Conservation (phyloP, 768 basidiomycete species). For the Clathrus columnatus region DNA sequence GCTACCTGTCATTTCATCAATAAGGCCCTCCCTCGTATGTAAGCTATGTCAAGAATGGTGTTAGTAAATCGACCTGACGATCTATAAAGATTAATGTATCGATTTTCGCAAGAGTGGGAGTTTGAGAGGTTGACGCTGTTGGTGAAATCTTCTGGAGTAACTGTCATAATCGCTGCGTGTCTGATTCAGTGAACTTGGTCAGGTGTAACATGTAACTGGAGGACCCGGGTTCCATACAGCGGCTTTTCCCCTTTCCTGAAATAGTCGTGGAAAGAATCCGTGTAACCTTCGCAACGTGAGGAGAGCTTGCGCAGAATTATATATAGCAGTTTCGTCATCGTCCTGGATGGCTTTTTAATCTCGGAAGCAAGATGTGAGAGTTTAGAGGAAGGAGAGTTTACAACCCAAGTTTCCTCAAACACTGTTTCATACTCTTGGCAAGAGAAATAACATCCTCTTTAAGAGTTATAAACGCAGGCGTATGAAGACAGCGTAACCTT, state of each 20-base stretch:
- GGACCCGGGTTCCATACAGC: conserved; percentile 49
- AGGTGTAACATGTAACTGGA: too few relatives aligned
- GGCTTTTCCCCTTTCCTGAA: conserved; percentile 89
- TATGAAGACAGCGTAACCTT: conserved; percentile 82
- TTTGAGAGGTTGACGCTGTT: conserved; percentile 22
- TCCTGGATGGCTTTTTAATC: conserved; percentile 42
- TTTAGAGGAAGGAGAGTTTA: conserved; percentile 34
- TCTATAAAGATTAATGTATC: conserved; percentile 88
- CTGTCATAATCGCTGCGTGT: conserved; percentile 28
- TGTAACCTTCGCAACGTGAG: conserved; percentile 74
- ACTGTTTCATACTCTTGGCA: conserved; percentile 76
- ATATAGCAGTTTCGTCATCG: conserved; percentile 85
- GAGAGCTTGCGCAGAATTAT: conserved; percentile 82
- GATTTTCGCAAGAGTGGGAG: conserved; percentile 49
- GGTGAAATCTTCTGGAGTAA: conserved; percentile 52
- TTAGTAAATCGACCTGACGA: conserved; percentile 89
- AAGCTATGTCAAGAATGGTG: conserved; percentile 88
- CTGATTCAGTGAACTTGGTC: not conserved
- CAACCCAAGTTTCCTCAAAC: conserved; percentile 87
- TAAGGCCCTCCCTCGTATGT: conserved; percentile 95
- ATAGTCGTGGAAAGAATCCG: conserved; percentile 83
- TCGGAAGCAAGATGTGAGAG: not conserved
- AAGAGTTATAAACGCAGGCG: conserved; percentile 87
- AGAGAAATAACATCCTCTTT: conserved; percentile 90
- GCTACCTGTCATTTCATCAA: conserved; percentile 87